phyloP scores from a whole-genome alignment of 2,329 filamentous ascomycete genomes.

The Trichoderma semiorbis region DNA sequence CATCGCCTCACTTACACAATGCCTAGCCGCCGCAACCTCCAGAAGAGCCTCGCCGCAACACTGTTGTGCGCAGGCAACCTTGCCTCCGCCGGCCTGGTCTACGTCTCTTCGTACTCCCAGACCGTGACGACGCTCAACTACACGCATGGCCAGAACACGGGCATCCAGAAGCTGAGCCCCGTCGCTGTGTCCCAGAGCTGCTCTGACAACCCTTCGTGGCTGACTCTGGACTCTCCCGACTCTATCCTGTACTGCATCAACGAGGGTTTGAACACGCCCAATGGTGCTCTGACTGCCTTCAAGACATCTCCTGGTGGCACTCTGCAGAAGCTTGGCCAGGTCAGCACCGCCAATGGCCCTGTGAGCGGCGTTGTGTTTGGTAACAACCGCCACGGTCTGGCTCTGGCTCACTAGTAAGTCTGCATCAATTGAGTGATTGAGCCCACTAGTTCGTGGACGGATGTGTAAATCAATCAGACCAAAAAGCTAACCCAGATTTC shows the following conservation, averaged over 20 bases:
- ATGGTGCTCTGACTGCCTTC: conserved; percentile 48
- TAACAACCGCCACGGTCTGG: conserved; percentile 36
- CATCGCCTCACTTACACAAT: not conserved
- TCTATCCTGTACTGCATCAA: conserved; percentile 57
- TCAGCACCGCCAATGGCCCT: conserved; percentile 39
- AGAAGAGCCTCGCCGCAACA: conserved; percentile 19
- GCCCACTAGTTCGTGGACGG: not conserved
- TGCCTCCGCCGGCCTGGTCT: conserved; percentile 40
- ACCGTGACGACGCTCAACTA: conserved; percentile 47
- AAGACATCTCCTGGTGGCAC: conserved; percentile 36
- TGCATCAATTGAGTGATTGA: not conserved
- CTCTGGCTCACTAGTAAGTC: conserved; percentile 46
- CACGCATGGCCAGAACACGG: conserved; percentile 23
- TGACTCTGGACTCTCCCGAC: conserved; percentile 51
- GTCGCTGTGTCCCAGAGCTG: conserved; percentile 46
- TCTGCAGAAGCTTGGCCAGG: conserved; percentile 37
- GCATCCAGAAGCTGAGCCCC: conserved; percentile 35
- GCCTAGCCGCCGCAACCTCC: not conserved
- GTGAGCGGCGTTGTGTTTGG: conserved; percentile 46
- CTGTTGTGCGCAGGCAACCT: conserved; percentile 24
- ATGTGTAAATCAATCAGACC: not conserved
- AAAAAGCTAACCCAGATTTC: not conserved
- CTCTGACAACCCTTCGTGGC: conserved; percentile 56
- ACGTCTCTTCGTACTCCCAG: conserved; percentile 48
- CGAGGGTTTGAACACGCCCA: conserved; percentile 48